Percentiles rank a stretch among this genome's conserved stretches.
These are phyloP conservation scores for Plasmodium berghei DNA, from an alignment of 169 alveolate species.

Conservation along the genomic window DNA sequence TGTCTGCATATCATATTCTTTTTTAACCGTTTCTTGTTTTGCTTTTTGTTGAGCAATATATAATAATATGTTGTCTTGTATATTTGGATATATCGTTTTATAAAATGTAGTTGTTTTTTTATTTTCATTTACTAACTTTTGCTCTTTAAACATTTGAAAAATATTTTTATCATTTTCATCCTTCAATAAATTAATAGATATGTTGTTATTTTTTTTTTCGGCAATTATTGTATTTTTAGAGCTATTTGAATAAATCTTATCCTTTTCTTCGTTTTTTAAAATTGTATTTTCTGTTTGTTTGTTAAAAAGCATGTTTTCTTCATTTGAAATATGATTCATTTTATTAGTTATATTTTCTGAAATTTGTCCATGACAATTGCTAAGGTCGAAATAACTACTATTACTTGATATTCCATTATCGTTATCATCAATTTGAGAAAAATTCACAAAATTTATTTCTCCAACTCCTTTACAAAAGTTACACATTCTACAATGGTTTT, in stretches of 20 bases:
- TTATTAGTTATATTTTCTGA: too few relatives aligned
- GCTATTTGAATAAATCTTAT: neutral
- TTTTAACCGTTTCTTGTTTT: slow-evolving; percentile 12
- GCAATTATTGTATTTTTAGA: neutral
- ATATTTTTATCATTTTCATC: slow-evolving; percentile 3
- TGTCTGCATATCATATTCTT: slow-evolving; percentile 4
- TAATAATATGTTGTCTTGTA: slow-evolving; percentile 38
- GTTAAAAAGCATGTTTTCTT: neutral
- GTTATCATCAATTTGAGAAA: neutral
- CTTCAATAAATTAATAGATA: neutral
- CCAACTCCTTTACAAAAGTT: slow-evolving; percentile 77
- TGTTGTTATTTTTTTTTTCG: neutral
- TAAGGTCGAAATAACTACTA: too few relatives aligned
- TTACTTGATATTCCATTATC: neutral
- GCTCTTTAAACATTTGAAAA: slow-evolving; percentile 31
- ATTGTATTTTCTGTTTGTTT: neutral
- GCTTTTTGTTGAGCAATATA: slow-evolving; percentile 57
- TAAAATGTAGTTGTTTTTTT: neutral
- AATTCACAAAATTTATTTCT: neutral
- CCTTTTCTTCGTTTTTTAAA: neutral
- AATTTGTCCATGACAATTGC: too few relatives aligned
- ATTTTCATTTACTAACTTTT: neutral
- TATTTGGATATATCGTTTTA: slow-evolving; percentile 44
- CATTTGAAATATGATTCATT: too few relatives aligned
- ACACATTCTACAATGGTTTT: slow-evolving; percentile 77